These are phyloP conservation scores for Phytopythium oedochilum DNA, from an alignment of 352 stramenopile species.

Conservation along the genomic window DNA sequence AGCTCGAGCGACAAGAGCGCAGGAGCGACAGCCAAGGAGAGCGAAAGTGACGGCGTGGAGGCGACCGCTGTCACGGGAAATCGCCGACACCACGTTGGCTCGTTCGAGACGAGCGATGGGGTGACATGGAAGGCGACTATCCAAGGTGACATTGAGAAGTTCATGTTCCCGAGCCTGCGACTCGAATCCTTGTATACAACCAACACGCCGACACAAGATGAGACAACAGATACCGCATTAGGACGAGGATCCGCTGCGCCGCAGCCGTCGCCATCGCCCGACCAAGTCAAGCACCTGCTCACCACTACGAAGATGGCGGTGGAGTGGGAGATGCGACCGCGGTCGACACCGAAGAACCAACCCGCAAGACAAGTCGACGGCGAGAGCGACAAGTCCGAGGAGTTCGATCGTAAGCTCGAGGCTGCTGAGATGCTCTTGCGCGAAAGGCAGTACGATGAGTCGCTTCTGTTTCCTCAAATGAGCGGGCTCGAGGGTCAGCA, in stretches of 20 bases:
- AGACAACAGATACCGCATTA: too few relatives aligned
- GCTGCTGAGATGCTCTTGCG: conserved; percentile 47
- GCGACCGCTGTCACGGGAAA: background rate
- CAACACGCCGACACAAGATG: too few relatives aligned
- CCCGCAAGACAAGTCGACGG: conserved; percentile 17
- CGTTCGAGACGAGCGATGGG: conserved; percentile 50
- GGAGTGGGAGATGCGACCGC: conserved; percentile 44
- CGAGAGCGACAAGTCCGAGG: conserved; percentile 19
- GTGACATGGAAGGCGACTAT: conserved; percentile 53
- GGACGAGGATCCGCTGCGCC: background rate
- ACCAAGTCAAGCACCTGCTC: conserved; percentile 31
- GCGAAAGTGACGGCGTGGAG: background rate
- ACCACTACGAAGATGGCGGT: conserved; percentile 28
- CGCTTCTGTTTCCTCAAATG: conserved; percentile 1
- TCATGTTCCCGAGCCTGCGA: conserved; percentile 70
- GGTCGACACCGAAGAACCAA: conserved; percentile 18
- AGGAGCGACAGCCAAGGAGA: background rate
- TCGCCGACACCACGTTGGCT: conserved; percentile 23
- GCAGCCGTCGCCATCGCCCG: conserved; percentile 18
- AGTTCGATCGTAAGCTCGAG: conserved; percentile 59
- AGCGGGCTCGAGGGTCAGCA: background rate
- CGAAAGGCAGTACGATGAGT: conserved; percentile 30
- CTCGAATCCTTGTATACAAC: conserved; percentile 42
- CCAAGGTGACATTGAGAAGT: conserved; percentile 55
- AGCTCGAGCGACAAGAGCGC: background rate